A percentile compares a stretch with the other conserved stretches of the same genome.
Evolutionary conservation across 768 basidiomycete species (phyloP).

Genomic region (Boletus subparvulus): DNA sequence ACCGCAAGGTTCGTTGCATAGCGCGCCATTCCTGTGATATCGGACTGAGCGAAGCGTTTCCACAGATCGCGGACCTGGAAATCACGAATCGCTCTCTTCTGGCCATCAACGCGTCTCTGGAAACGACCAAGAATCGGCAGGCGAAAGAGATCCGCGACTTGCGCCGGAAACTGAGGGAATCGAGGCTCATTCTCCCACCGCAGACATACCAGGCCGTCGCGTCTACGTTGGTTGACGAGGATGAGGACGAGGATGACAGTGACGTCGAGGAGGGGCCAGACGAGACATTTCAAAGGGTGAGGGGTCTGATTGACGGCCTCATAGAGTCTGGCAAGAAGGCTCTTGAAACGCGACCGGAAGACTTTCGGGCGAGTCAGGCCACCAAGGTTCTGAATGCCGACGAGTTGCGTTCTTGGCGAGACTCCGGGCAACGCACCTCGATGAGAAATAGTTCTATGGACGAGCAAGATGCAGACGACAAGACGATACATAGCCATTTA

Average conservation of each 20-base stretch:
- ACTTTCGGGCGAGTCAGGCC: conserved; percentile 48
- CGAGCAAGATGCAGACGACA: conserved; percentile 30
- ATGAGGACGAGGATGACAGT: conserved; percentile 38
- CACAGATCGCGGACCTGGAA: conserved; percentile 87
- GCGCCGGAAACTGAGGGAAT: conserved; percentile 78
- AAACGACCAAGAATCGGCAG: conserved; percentile 76
- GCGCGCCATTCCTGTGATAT: not conserved
- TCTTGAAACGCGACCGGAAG: conserved; percentile 55
- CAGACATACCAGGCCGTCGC: conserved; percentile 55
- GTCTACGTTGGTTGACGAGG: conserved; percentile 43
- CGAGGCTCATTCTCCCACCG: conserved; percentile 75
- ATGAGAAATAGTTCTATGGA: conserved; percentile 11
- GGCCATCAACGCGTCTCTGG: conserved; percentile 80
- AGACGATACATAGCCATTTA: conserved; percentile 23
- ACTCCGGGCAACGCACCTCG: conserved; percentile 28
- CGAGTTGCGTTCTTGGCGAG: conserved; percentile 64
- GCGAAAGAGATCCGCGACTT: conserved; percentile 84
- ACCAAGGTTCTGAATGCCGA: conserved; percentile 73
- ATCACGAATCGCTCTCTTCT: conserved; percentile 87
- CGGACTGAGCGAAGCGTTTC: conserved; percentile 3
- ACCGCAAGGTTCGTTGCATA: conserved; percentile 63
- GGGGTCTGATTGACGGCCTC: conserved; percentile 59
- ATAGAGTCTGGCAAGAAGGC: conserved; percentile 59
- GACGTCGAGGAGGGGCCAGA: conserved; percentile 45
- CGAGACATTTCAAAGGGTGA: conserved; percentile 61